Conservation (phyloP, 805 yeast genomes). For the Candida ovalis region DNA sequence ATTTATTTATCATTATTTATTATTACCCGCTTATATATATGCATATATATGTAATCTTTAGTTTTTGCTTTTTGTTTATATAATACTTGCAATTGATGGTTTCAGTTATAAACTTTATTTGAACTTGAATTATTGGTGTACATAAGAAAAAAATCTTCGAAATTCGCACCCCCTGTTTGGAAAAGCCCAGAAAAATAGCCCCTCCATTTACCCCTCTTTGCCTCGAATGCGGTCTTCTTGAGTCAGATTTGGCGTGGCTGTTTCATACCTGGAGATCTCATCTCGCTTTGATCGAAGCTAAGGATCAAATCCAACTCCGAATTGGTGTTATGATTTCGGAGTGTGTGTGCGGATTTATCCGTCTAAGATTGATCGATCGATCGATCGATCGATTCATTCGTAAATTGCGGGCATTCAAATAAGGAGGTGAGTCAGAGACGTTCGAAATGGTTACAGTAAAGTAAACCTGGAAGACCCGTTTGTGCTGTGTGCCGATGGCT, state of each 20-base stretch:
- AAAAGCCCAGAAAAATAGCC: neutral
- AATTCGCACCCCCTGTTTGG: neutral
- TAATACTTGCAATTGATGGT: no score
- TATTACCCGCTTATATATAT: neutral
- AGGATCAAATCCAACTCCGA: neutral
- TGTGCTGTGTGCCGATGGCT: no score
- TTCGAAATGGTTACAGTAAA: no score
- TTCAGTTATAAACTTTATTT: no score
- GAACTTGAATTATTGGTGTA: no score
- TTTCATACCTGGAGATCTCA: neutral
- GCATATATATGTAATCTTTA: neutral
- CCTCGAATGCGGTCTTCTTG: neutral
- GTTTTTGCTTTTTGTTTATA: no score
- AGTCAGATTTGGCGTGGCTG: neutral
- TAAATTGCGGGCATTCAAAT: no score
- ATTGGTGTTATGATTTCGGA: neutral
- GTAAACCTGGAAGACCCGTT: no score
- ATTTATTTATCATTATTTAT: neutral
- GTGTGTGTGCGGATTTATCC: neutral
- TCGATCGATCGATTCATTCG: no score
- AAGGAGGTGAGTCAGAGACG: no score
- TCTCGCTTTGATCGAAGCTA: no score
- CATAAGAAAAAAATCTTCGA: neutral
- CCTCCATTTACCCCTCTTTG: neutral
- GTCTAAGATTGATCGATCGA: no score